Evolutionary conservation across 352 stramenopile genomes (phyloP).

Genomic region (Phytopythium aichiense): DNA sequence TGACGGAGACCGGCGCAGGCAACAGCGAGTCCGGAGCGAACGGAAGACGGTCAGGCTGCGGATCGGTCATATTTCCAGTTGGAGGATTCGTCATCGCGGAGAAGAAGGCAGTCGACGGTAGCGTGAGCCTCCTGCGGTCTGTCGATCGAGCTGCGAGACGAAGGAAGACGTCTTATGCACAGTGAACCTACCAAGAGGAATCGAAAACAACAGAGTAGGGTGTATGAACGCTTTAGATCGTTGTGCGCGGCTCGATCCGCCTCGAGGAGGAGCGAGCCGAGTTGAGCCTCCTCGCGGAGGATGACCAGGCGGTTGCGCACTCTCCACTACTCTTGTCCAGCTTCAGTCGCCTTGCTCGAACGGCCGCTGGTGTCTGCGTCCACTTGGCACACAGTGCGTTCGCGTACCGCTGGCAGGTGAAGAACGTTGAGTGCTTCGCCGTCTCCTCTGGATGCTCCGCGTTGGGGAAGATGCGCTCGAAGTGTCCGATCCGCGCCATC

Average conservation of each 20-base stretch:
- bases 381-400: constrained; percentile 63
- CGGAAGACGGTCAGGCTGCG: background rate
- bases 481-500: constrained; percentile 61
- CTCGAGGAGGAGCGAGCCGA: background rate
- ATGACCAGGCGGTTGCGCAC: background rate
- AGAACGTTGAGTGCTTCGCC: constrained; percentile 34
- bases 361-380: constrained; percentile 33
- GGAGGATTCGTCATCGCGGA: background rate
- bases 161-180: background rate
- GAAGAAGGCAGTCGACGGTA: background rate
- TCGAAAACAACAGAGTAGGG: background rate
- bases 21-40: background rate
- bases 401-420: constrained; percentile 57
- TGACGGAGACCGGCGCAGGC: constrained; percentile 28
- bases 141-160: background rate
- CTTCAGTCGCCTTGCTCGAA: constrained; percentile 1
- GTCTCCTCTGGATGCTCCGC: constrained; percentile 15
- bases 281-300: background rate
- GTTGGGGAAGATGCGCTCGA: constrained; percentile 63
- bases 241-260: background rate
- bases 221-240: background rate
- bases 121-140: background rate
- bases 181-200: background rate
- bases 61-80: constrained; percentile 2
- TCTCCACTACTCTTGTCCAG: background rate